Evolutionary conservation across 2,329 filamentous ascomycete genomes (phyloP).

Genomic region (Hysterium pulicare): DNA sequence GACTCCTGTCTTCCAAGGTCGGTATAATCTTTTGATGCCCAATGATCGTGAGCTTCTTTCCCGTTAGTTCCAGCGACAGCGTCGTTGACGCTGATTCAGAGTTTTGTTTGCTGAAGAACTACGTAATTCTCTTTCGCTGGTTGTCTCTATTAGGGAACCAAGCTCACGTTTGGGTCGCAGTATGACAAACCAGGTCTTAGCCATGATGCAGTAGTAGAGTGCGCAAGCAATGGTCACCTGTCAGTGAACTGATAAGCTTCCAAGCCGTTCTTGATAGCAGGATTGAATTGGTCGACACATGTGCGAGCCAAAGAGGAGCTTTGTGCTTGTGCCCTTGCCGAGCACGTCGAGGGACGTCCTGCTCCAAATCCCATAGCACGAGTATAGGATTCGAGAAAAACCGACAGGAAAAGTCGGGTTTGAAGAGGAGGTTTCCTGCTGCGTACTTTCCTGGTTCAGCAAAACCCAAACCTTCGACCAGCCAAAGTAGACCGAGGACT

Average conservation of each 20-base stretch:
- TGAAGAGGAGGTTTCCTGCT: no score
- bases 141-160: neutral
- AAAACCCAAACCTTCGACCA: no score
- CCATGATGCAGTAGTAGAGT: slow-evolving; percentile 50
- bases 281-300: slow-evolving; percentile 50
- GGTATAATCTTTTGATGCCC: slow-evolving; percentile 43
- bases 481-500: no score
- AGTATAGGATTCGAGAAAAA: no score
- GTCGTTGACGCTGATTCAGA: slow-evolving; percentile 28
- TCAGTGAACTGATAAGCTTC: slow-evolving; percentile 47
- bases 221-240: slow-evolving; percentile 47
- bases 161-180: neutral
- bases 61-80: slow-evolving; percentile 46
- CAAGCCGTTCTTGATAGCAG: slow-evolving; percentile 37
- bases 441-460: no score
- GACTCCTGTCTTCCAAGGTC: slow-evolving; percentile 40
- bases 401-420: no score
- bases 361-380: slow-evolving; percentile 48
- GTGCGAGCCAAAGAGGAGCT: slow-evolving; percentile 54
- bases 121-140: slow-evolving; percentile 3
- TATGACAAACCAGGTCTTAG: slow-evolving; percentile 40
- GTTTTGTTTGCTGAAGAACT: slow-evolving; percentile 3
- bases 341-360: slow-evolving; percentile 56
- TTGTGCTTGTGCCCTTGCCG: slow-evolving; percentile 57
- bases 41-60: slow-evolving; percentile 45